These are phyloP conservation scores for Penicillium tannophilum DNA, from an alignment of 495 filamentous ascomycete genomes.

Conservation along the genomic window DNA sequence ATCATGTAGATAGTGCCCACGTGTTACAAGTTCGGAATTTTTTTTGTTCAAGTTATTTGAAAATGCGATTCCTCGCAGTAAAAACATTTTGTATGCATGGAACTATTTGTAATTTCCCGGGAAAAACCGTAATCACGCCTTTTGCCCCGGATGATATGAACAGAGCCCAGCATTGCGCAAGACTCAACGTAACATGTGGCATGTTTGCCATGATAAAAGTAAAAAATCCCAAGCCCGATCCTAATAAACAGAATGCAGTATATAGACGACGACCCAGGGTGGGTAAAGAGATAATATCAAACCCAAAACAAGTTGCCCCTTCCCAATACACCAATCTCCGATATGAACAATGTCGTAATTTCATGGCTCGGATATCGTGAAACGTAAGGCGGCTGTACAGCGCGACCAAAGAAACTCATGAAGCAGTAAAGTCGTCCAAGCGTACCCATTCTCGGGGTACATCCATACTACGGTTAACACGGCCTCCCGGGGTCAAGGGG, in stretches of 20 bases:
- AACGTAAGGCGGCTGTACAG: slow-evolving; percentile 10
- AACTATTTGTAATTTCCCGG: neutral
- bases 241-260: neutral
- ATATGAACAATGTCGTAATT: slow-evolving; percentile 31
- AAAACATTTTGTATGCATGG: neutral
- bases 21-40: too few species aligned
- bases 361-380: slow-evolving; percentile 33
- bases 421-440: slow-evolving; percentile 43
- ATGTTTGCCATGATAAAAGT: neutral
- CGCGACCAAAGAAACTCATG: slow-evolving; percentile 8
- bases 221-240: neutral
- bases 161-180: neutral
- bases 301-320: neutral
- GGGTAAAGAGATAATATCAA: neutral
- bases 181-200: neutral
- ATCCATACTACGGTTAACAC: slow-evolving; percentile 72
- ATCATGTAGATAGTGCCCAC: too few species aligned
- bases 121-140: neutral
- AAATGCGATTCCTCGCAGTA: neutral
- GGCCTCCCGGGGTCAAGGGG: slow-evolving; percentile 69
- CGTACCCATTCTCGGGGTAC: slow-evolving; percentile 56
- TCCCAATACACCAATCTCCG: slow-evolving; percentile 14
- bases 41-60: neutral
- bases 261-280: neutral
- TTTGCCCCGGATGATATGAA: neutral